phyloP scores from a whole-genome alignment of 2,329 filamentous ascomycete species.

The Neonectria coccinea region DNA sequence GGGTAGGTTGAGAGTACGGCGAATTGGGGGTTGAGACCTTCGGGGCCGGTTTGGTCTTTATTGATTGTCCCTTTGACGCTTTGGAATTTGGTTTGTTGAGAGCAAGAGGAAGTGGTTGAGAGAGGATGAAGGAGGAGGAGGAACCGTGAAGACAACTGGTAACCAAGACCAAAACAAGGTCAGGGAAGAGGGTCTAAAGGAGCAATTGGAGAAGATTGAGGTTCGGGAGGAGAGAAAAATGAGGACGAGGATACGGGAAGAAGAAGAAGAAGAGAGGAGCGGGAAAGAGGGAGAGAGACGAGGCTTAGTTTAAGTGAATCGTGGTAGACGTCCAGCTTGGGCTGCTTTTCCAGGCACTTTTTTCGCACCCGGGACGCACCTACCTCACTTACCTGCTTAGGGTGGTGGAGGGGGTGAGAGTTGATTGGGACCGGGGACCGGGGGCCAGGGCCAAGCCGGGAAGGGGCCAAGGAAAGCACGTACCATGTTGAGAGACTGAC shows the following conservation, averaged over 20 bases:
- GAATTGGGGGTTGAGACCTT: neutral
- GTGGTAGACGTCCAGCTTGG: slow-evolving; percentile 11
- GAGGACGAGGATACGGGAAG: neutral
- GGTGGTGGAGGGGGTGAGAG: slow-evolving; percentile 15
- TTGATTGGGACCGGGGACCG: slow-evolving; percentile 4
- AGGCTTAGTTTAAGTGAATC: slow-evolving; percentile 8
- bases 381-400: slow-evolving; percentile 21
- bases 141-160: neutral
- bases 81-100: neutral
- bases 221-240: slow-evolving; percentile 6
- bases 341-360: slow-evolving; percentile 9
- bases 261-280: neutral
- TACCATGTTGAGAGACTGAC: slow-evolving; percentile 1
- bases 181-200: slow-evolving; percentile 1
- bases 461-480: slow-evolving; percentile 1
- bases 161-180: neutral
- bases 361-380: slow-evolving; percentile 24
- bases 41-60: neutral
- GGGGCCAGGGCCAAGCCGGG: slow-evolving; percentile 7
- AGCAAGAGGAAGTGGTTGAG: neutral
- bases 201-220: slow-evolving; percentile 8
- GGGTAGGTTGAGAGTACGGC: neutral
- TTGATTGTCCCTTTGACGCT: neutral
- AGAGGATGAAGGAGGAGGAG: neutral
- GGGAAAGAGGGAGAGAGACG: slow-evolving; percentile 11